Percentiles rank a stretch among this genome's conserved stretches.
Conservation (phyloP, 345 rosid genomes). For the Bruguiera sexangula region DNA sequence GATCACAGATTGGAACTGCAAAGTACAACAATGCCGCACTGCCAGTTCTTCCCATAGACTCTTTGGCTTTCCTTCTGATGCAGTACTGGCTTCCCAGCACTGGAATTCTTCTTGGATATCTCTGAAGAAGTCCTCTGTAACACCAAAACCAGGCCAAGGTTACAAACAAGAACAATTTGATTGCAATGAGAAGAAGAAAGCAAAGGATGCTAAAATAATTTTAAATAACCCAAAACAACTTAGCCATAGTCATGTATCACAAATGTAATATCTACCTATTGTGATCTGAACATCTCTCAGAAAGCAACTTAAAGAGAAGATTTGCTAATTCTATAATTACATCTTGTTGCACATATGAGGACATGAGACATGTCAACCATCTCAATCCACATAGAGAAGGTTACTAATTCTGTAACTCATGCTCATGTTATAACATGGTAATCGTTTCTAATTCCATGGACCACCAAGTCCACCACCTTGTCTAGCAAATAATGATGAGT, state of each 20-base stretch:
- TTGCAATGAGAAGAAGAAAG: constrained; percentile 2
- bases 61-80: constrained; percentile 78
- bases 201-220: constrained; percentile 11
- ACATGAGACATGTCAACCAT: background rate
- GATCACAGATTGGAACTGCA: background rate
- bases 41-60: constrained; percentile 95
- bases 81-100: constrained; percentile 73
- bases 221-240: constrained; percentile 14
- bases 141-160: constrained; percentile 21
- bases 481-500: too few species aligned
- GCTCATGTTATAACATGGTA: background rate
- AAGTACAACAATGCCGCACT: constrained; percentile 39
- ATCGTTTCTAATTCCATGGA: background rate
- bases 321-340: background rate
- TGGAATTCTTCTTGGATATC: constrained; percentile 90
- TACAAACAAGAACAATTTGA: background rate
- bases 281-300: constrained; percentile 83
- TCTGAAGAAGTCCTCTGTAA: constrained; percentile 78
- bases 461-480: too few species aligned
- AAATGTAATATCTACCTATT: constrained; percentile 62
- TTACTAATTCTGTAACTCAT: background rate
- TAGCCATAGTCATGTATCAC: constrained; percentile 21
- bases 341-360: background rate
- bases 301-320: constrained; percentile 26
- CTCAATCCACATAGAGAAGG: too few species aligned